Percentiles rank a stretch among this genome's conserved stretches.
Conservation (phyloP, 495 filamentous ascomycete species). For the Aspergillus egyptiacus region DNA sequence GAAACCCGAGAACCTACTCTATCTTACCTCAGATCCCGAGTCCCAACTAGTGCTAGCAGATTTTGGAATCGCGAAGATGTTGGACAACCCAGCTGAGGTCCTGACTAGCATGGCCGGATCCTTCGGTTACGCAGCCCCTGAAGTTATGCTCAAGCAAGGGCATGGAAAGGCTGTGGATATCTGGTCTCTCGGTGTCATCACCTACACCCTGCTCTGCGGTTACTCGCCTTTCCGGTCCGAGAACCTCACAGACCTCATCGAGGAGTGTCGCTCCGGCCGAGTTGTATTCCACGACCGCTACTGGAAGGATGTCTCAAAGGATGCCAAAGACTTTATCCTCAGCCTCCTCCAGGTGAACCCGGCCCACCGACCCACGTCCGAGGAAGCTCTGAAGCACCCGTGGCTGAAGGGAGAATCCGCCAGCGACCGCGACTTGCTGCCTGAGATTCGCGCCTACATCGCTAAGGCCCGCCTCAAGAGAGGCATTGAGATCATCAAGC, state of each 20-base stretch:
- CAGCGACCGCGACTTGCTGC: constrained; percentile 91
- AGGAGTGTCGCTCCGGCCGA: constrained; percentile 82
- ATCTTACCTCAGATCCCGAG: constrained; percentile 67
- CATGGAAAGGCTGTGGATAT: constrained; percentile 99
- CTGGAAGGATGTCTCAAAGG: constrained; percentile 94
- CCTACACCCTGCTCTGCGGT: constrained; percentile 97
- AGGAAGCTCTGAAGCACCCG: constrained; percentile 73
- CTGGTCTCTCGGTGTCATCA: constrained; percentile 99
- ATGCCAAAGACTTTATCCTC: constrained; percentile 93
- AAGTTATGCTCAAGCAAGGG: constrained; percentile 96
- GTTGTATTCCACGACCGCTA: constrained; percentile 98
- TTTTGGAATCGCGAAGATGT: constrained; percentile 98
- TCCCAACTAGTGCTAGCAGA: constrained; percentile 92
- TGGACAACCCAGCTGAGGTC: constrained; percentile 82
- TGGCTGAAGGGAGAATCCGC: constrained; percentile 92
- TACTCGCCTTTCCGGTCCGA: constrained; percentile 98
- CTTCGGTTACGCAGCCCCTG: constrained; percentile 95
- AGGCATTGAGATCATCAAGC: constrained; percentile 94
- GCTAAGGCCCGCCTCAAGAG: constrained; percentile 83
- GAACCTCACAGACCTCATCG: constrained; percentile 86
- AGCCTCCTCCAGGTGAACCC: constrained; percentile 74
- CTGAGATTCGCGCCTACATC: constrained; percentile 93
- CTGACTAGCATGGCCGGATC: constrained; percentile 98
- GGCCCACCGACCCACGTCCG: constrained; percentile 68
- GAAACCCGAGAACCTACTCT: constrained; percentile 97